Evolutionary conservation across 2,329 filamentous ascomycete genomes (phyloP), one percentile per base, ranked within the genome.

Genomic region (Diaporthe longicolla): DNA sequence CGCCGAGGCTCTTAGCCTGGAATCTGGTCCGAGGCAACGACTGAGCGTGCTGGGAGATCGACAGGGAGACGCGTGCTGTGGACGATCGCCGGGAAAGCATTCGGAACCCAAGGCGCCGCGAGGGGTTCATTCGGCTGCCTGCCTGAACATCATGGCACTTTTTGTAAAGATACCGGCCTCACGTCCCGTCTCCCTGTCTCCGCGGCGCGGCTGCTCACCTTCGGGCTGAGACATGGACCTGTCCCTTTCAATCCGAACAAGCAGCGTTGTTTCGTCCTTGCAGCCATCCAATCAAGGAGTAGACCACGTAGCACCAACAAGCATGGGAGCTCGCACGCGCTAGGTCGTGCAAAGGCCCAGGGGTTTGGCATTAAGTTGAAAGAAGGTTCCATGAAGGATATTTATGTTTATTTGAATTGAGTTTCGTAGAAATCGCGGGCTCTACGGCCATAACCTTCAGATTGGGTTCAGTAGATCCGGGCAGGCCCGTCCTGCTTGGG

Each of bases 11-110:
- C 37, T 15, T 54, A 35, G 63, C 15, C 61, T 66, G 61, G 43
- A 66, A 35, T 35, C 61, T 52, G 61, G 61, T 48, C 61, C 61
- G 43, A 66, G 43, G 29, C 63, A 52, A 29, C 45, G 63, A 52
- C 48, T 24, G 29, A 68, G 29, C 40, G 52, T 32, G 10, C 26
- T 61, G n/a, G n/a, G 9, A 63, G 69, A 63, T 71, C 45, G 69
- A 54, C 57, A 71, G 57, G 69, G 57, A 61, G 35, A 32, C 24
- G 29, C n/a, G 45, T 71, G 69, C 57, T 19, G 48, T 71, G n/a
- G 52, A 57, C 29, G 52, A 57, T 55, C 45, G 54, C n/a, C 69
- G n/a, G n/a, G 35, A 52, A 71, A 71, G 70, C 70, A 63, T 24
- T 43, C 55, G 55, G 68, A 59, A 35, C 40, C 19, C 54, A 58